These are phyloP conservation scores for Chenopodium berlandieri DNA, from an alignment of 148 eudicot species.

Conservation along the genomic window DNA sequence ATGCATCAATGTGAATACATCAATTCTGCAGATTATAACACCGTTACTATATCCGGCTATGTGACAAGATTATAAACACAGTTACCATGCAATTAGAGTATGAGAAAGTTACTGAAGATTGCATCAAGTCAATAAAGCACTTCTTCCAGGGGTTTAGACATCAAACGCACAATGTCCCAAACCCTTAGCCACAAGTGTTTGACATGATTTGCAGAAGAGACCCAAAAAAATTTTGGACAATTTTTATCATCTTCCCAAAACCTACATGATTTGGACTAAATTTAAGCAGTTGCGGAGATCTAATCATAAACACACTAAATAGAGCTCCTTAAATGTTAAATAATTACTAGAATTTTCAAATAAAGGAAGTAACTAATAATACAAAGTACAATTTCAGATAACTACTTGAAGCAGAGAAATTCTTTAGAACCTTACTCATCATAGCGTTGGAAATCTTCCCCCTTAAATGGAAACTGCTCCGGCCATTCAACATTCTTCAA, in stretches of 20 bases:
- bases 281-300: no score
- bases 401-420: conserved; percentile 11
- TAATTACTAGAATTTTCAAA: background rate
- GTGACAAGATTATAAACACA: background rate
- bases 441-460: conserved; percentile 87
- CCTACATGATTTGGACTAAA: no score
- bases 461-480: conserved; percentile 89
- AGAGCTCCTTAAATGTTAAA: no score
- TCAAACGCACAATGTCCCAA: no score
- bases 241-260: no score
- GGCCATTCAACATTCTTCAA: conserved; percentile 88
- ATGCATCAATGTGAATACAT: background rate
- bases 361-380: background rate
- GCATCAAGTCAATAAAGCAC: background rate
- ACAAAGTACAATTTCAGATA: background rate
- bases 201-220: no score
- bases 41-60: background rate
- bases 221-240: no score
- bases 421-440: conserved; percentile 65
- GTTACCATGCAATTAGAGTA: no score
- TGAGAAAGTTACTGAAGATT: background rate
- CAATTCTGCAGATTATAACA: background rate
- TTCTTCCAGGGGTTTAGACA: no score
- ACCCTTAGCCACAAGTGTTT: no score
- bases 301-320: no score